Conservation (phyloP, 2,329 filamentous ascomycete species). For the Clarireedia paspali region DNA sequence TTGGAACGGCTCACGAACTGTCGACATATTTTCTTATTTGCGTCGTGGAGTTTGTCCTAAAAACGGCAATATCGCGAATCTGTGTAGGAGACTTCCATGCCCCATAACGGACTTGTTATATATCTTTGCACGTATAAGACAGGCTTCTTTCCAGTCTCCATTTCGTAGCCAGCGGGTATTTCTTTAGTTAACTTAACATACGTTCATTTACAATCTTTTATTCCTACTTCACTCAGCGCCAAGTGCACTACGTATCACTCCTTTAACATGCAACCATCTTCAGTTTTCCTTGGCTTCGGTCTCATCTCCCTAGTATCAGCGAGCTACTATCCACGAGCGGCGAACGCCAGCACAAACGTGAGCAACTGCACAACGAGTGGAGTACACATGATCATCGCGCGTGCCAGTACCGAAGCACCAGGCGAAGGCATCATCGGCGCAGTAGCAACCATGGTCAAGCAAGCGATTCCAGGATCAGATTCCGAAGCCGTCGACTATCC, state of each 20-base stretch:
- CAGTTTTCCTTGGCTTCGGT: background rate
- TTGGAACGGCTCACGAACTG: background rate
- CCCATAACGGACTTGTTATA: no score
- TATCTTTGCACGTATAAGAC: no score
- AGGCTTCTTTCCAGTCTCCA: no score
- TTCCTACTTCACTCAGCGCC: background rate
- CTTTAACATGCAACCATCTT: background rate
- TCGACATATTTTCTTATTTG: background rate
- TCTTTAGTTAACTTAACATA: no score
- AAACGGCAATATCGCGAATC: background rate
- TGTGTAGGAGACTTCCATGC: no score
- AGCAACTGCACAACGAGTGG: background rate
- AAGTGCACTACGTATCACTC: background rate
- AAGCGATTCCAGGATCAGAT: conserved; percentile 27
- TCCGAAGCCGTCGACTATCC: conserved; percentile 30
- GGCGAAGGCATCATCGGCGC: conserved; percentile 30
- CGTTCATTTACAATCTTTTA: background rate
- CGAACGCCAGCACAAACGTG: background rate
- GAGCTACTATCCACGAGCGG: background rate
- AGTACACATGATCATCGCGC: conserved; percentile 31
- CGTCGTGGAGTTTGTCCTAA: background rate
- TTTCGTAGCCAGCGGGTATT: no score
- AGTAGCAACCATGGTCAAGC: conserved; percentile 28
- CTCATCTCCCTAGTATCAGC: background rate
- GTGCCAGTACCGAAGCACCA: conserved; percentile 29